Percentiles rank a stretch among this genome's conserved stretches.
Evolutionary conservation across 495 filamentous ascomycete species (phyloP).

Genomic region (Penicillium coprophilum): DNA sequence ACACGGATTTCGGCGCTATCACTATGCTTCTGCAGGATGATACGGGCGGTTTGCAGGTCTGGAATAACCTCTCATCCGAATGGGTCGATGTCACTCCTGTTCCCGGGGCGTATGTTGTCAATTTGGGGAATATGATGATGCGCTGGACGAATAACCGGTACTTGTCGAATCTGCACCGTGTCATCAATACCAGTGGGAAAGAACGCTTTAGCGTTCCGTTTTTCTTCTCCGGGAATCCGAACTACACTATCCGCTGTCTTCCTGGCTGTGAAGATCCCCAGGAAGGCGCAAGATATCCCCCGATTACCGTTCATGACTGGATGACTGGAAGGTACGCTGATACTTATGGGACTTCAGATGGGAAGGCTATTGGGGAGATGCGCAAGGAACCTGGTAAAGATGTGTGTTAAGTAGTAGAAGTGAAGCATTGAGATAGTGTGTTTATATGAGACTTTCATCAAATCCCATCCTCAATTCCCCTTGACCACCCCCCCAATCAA

Average conservation of each 20-base stretch:
- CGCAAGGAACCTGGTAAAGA: background rate
- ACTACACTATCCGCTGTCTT: slow-evolving; percentile 25
- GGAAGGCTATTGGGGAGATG: slow-evolving; percentile 6
- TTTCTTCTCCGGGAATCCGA: slow-evolving; percentile 32
- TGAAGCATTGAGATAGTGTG: background rate
- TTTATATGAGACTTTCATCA: background rate
- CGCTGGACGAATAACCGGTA: slow-evolving; percentile 32
- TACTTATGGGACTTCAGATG: slow-evolving; percentile 20
- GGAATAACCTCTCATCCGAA: slow-evolving; percentile 29
- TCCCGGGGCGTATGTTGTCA: slow-evolving; percentile 46
- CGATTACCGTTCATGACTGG: slow-evolving; percentile 28
- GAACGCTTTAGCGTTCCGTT: slow-evolving; percentile 32
- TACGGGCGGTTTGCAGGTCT: slow-evolving; percentile 44
- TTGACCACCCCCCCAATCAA: slow-evolving; percentile 42
- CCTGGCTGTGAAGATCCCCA: slow-evolving; percentile 18
- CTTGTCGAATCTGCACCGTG: slow-evolving; percentile 32
- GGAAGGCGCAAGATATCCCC: slow-evolving; percentile 23
- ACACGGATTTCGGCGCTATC: slow-evolving; percentile 52
- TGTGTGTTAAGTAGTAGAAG: background rate
- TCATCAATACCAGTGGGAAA: slow-evolving; percentile 28
- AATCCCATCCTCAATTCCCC: slow-evolving; percentile 1
- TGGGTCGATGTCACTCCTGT: slow-evolving; percentile 37
- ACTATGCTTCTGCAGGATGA: slow-evolving; percentile 47
- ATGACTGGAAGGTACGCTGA: slow-evolving; percentile 27
- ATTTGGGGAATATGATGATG: slow-evolving; percentile 48